Evolutionary conservation across 1,284 basidiomycete species (phyloP), one percentile per base, ranked within the genome.

Genomic region (Earliella scabrosa): DNA sequence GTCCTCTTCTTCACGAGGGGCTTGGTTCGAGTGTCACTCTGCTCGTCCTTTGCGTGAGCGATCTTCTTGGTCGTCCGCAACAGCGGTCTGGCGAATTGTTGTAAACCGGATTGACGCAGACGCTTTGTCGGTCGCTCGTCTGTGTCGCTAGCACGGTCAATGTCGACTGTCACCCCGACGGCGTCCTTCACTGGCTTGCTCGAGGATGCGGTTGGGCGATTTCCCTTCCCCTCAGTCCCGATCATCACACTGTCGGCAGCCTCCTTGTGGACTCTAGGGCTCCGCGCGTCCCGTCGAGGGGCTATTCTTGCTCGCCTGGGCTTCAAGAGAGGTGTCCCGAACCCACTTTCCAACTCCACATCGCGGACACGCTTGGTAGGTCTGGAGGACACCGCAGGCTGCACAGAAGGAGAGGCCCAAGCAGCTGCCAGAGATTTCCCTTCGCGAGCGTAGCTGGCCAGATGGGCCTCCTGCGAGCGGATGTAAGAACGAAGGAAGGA

Each of bases 281-380:
- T n/a, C n/a, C n/a, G n/a, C n/a, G n/a, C n/a, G n/a, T n/a, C n/a
- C n/a, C n/a, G n/a, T n/a, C n/a, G n/a, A n/a, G n/a, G n/a, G n/a
- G n/a, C n/a, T n/a, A n/a, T n/a, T n/a, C n/a, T n/a, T n/a, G n/a
- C 65, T 14, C 86, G 77, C n/a, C n/a, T n/a, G 38, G 85, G 75
- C 59, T 78, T 82, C 44, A 87, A 71, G n/a, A 87, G 66, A 10
- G 85, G 86, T 3, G 85, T 87, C 29, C 75, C 79, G 61, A 87
- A 83, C 2, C 77, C 77, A 60, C 76, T 75, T 13, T 68, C 56
- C n/a, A 63, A 18, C 16, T 60, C 56, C 1, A 54, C 34, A 24
- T 46, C 40, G 20, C 40, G 48, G 29, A 10, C 24, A 35, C 23
- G 27, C 49, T 18, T 41, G 40, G 18, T 59, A 39, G 45, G 45